phyloP scores from a whole-genome alignment of 129 eudicot species.

The Calendula officinalis region DNA sequence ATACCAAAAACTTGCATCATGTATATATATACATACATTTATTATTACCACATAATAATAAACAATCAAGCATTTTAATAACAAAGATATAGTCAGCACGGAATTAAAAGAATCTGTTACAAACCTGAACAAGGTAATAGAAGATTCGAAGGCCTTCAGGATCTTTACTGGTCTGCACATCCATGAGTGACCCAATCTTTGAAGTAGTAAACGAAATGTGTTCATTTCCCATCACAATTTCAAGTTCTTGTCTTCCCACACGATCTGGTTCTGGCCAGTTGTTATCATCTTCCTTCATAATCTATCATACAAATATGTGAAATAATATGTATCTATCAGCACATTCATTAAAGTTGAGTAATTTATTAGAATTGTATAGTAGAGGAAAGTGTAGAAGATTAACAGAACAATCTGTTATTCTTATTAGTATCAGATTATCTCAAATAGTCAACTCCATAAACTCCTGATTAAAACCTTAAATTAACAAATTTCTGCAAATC shows the following conservation, averaged over 20 bases:
- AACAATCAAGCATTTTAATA: background rate
- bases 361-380: background rate
- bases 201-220: conserved; percentile 98
- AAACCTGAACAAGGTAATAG: conserved; percentile 99
- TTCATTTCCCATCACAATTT: conserved; percentile 99
- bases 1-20: background rate
- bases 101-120: background rate
- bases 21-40: no score
- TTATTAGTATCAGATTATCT: background rate
- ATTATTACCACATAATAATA: conserved; percentile 6
- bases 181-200: conserved; percentile 98
- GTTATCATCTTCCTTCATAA: conserved; percentile 99
- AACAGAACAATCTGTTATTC: background rate
- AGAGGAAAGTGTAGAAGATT: background rate
- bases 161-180: conserved; percentile 94
- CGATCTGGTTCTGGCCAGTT: conserved; percentile 99
- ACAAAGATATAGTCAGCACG: background rate
- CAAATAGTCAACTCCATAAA: background rate
- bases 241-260: conserved; percentile 97
- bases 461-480: background rate
- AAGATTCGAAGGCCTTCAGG: conserved; percentile 98
- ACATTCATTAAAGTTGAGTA: background rate
- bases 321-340: background rate
- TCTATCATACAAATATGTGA: conserved; percentile 37
- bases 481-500: background rate